A percentile compares a stretch with the other conserved stretches of the same genome.
These are phyloP conservation scores for Solanum pimpinellifolium DNA, from an alignment of 257 asterid genomes.

Conservation along the genomic window DNA sequence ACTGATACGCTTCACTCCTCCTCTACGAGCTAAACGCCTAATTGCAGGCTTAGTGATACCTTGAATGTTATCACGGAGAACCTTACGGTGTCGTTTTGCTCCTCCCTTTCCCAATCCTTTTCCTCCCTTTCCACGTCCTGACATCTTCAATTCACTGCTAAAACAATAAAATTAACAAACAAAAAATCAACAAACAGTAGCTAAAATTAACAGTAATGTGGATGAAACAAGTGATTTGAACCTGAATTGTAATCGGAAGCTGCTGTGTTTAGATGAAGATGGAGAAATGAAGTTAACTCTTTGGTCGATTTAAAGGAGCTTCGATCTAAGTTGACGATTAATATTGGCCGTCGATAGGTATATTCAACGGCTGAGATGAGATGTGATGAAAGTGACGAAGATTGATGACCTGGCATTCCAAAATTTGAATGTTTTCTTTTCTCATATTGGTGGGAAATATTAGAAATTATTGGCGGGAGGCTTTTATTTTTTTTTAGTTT, in stretches of 20 bases:
- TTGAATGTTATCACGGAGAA: conserved; percentile 21
- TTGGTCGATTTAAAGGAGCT: background rate
- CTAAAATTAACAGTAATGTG: background rate
- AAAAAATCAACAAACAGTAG: background rate
- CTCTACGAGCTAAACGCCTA: conserved; percentile 25
- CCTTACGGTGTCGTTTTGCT: conserved; percentile 25
- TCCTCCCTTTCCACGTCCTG: conserved; percentile 27
- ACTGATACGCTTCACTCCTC: conserved; percentile 24
- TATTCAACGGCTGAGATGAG: background rate
- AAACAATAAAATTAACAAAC: background rate
- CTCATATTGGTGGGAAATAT: background rate
- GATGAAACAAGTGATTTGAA: background rate
- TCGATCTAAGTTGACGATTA: background rate
- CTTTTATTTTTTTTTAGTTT: too few relatives aligned
- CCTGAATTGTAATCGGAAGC: background rate
- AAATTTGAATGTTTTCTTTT: background rate
- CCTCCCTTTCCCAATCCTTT: conserved; percentile 29
- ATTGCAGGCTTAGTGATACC: conserved; percentile 24
- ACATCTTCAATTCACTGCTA: conserved; percentile 5
- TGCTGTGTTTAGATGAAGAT: background rate
- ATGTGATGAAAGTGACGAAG: background rate
- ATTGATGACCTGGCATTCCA: background rate
- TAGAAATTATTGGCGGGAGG: background rate
- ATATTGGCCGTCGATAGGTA: background rate
- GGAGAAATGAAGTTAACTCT: accelerated